phyloP scores from a whole-genome alignment of 2,329 filamentous ascomycete species.

The Xylaria sp. region DNA sequence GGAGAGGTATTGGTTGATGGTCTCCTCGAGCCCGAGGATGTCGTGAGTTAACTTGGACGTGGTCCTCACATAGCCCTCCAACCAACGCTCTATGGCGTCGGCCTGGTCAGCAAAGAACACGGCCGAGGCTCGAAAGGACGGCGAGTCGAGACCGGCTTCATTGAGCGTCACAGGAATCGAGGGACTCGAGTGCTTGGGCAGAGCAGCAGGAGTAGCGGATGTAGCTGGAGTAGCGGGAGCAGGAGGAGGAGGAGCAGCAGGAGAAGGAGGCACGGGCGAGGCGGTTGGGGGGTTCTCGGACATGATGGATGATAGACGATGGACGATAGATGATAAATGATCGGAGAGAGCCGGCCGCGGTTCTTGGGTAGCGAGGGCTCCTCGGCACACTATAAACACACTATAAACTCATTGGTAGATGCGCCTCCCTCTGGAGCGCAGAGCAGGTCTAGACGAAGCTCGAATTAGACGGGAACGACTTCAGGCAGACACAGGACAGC shows the following conservation, averaged over 20 bases:
- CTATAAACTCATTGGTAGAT: conserved; percentile 35
- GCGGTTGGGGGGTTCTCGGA: conserved; percentile 42
- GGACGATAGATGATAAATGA: conserved; percentile 36
- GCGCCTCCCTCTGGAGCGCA: background rate
- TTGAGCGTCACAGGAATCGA: conserved; percentile 83
- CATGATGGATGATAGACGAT: conserved; percentile 43
- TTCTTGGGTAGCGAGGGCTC: conserved; percentile 10
- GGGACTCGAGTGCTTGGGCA: conserved; percentile 50
- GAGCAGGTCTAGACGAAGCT: background rate
- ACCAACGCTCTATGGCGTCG: conserved; percentile 91
- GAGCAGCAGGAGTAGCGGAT: conserved; percentile 33
- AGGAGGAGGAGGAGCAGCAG: conserved; percentile 27
- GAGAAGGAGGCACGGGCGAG: conserved; percentile 38
- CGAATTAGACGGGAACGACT: background rate
- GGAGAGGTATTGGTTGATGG: conserved; percentile 79
- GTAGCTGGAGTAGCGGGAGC: conserved; percentile 32
- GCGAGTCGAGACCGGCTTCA: conserved; percentile 95
- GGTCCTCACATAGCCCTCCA: conserved; percentile 70
- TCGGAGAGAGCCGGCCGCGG: background rate
- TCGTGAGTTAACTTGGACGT: conserved; percentile 68
- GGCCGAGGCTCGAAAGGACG: conserved; percentile 89
- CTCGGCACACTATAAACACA: conserved; percentile 27
- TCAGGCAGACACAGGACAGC: background rate
- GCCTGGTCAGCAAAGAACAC: conserved; percentile 92
- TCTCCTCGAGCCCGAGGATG: conserved; percentile 79